phyloP scores from a whole-genome alignment of 441 rosid genomes.

The Arabidopsis hybrid region DNA sequence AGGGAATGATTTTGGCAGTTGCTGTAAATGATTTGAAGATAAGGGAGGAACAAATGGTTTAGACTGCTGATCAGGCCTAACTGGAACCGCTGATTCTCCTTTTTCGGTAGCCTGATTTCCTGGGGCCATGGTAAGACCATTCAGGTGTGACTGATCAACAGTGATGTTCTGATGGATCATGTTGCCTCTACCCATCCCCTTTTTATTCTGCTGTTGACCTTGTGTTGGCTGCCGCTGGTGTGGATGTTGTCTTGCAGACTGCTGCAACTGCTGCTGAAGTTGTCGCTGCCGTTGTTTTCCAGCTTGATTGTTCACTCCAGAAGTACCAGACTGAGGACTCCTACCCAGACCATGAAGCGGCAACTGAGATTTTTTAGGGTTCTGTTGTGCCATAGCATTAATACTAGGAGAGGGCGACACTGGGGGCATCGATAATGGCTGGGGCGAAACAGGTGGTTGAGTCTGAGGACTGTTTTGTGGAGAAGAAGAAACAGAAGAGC shows the following conservation, averaged over 20 bases:
- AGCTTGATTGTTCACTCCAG: conserved; percentile 74
- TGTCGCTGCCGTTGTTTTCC: conserved; percentile 87
- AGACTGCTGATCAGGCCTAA: conserved; percentile 75
- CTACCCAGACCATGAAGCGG: conserved; percentile 66
- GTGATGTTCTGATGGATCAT: conserved; percentile 69
- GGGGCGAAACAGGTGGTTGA: conserved; percentile 69
- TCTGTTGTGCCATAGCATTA: conserved; percentile 66
- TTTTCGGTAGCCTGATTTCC: conserved; percentile 74
- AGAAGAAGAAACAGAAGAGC: conserved; percentile 67
- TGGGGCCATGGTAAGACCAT: conserved; percentile 67
- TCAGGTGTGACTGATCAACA: conserved; percentile 74
- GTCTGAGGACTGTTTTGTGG: conserved; percentile 74
- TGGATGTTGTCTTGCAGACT: conserved; percentile 88
- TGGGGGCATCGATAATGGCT: conserved; percentile 63
- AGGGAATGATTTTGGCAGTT: conserved; percentile 63
- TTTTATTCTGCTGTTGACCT: conserved; percentile 78
- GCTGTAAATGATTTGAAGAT: conserved; percentile 65
- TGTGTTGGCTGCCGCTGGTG: conserved; percentile 73
- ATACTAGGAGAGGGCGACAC: conserved; percentile 62
- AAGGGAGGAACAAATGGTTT: conserved; percentile 67
- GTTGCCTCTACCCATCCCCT: conserved; percentile 91
- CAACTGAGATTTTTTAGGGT: conserved; percentile 73
- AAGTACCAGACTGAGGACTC: conserved; percentile 63
- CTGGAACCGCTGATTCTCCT: conserved; percentile 68
- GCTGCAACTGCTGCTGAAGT: conserved; percentile 84